These are phyloP conservation scores for Auricularia heimuer DNA, from an alignment of 768 basidiomycete genomes.

Conservation along the genomic window DNA sequence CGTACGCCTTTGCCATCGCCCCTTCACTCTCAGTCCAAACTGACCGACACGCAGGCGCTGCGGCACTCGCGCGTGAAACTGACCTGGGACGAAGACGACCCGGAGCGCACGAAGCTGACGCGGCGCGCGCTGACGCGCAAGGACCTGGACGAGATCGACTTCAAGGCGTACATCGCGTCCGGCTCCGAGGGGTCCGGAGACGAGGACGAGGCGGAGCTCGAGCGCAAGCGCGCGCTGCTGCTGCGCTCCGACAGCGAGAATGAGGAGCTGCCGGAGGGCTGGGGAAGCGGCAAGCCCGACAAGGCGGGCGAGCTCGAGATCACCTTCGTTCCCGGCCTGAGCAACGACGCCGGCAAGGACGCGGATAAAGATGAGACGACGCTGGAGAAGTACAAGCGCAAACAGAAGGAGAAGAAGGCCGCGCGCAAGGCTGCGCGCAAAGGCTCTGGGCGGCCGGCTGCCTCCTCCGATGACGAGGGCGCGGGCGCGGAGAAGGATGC, in stretches of 20 bases:
- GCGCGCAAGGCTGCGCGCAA: conserved; percentile 62
- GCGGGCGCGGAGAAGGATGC: conserved; percentile 41
- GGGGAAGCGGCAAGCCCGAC: conserved; percentile 44
- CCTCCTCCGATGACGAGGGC: conserved; percentile 12
- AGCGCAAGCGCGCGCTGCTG: conserved; percentile 66
- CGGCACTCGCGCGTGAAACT: conserved; percentile 97
- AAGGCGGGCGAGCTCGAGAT: conserved; percentile 83
- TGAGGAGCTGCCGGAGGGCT: conserved; percentile 68
- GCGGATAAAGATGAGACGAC: conserved; percentile 67
- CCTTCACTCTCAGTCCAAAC: background rate
- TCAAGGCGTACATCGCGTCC: conserved; percentile 67
- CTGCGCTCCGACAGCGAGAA: conserved; percentile 29
- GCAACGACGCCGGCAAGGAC: conserved; percentile 25
- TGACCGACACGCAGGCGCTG: conserved; percentile 51
- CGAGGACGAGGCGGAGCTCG: conserved; percentile 47
- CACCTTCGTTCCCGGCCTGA: conserved; percentile 84
- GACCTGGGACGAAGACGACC: conserved; percentile 98
- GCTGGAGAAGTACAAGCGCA: conserved; percentile 79
- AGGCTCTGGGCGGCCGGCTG: conserved; percentile 14
- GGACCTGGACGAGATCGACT: conserved; percentile 88
- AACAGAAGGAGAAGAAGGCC: conserved; percentile 82
- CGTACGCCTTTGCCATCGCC: conserved; percentile 28
- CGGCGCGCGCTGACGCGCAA: conserved; percentile 68
- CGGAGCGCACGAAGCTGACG: conserved; percentile 71
- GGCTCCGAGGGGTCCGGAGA: conserved; percentile 40